Evolutionary conservation across 2,329 filamentous ascomycete species (phyloP), one percentile per base, ranked within the genome.

Genomic region (Capronia coronata): DNA sequence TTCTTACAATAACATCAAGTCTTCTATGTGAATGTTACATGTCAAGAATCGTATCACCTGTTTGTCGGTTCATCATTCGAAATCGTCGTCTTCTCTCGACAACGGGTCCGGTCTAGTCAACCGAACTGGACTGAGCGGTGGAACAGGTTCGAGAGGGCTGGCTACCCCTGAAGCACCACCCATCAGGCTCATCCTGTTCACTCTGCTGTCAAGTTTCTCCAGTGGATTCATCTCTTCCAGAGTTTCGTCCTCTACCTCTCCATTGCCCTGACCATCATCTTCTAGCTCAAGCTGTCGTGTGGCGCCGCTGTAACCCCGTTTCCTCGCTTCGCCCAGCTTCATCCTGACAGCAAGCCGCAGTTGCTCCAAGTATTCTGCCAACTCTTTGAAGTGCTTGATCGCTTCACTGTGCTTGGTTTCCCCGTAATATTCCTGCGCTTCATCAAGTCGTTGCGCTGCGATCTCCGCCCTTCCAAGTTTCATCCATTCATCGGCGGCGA

Each of bases 401-500:
- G 67, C 65, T 27, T 71, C 67, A 2, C 62, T 60, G 27, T 71
- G 64, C 0, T 71, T 51, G 10, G 68, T 65, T 41, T 70, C 65
- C 2, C 67, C 67, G 58, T 82, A 82, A 1, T 80, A 65, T 9
- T 68, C 65, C 40, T 75, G 67, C 0, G 87, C 87, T 57, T 85
- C 80, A 42, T 86, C 81, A 1, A 97, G 75, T 56, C 86, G 87
- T 50, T 79, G 77, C 58, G 87, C 86, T 1, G 89, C 86, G 62
- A 94, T 86, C 11, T 85, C 79, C 46, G 82, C 81, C 63, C 91
- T 90, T 27, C 78, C 80, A 55, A 90, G 78, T 43, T 78, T 77
- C 47, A 91, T 74, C 93, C 93, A 98, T 1, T 82, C 78, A 61
- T 95, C 86, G 0, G 89, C 83, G 1, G 87, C 85, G 32, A 95